Evolutionary conservation across 495 filamentous ascomycete genomes (phyloP), one percentile per base, ranked within the genome.

Genomic region (Aeminium ludgeri): DNA sequence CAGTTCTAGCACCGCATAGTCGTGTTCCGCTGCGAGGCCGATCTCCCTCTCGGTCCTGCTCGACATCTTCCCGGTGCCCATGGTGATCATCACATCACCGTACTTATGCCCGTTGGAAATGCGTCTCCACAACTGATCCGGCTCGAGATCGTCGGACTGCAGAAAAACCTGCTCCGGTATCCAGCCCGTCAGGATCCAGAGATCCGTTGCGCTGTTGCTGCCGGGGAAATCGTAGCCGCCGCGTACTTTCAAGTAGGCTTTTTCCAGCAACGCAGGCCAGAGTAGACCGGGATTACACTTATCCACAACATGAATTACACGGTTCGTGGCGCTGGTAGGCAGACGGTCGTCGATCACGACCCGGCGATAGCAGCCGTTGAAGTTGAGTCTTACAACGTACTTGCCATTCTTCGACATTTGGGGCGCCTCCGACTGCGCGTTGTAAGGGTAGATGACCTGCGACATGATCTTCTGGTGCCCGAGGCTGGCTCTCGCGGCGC

Each of bases 211-310:
- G 2, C 86, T 95, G 55, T 99, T 95, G 51, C 87, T 95, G n/a
- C 89, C 89, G 1, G 89, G 89, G 49, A 99, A 96, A 48, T 96
- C 84, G 57, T 99, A 99, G 25, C 89, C 91, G 25, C 91, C 91
- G 16, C 85, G 72, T 6, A 96, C 70, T 61, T 96, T 99, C n/a
- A 99, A 63, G 46, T 96, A 99, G 2, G 89, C 89, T 54, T 99
- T 99, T 58, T 99, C 89, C 27, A 95, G 63, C 20, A 99, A 62
- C 18, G 89, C 86, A n/a, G 87, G 89, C 82, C 84, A 95, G 16
- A 94, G 55, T 29, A 86, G 66, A 13, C 56, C 58, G 10, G 79
- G 75, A 46, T 92, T 79, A 20, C 78, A 78, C 17, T 85, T 72
- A 52, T 96, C 86, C 30, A 87, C 69, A n/a, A 96, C 84, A 59